Percentiles rank a stretch among this genome's conserved stretches.
These are phyloP conservation scores for Eruca vesicaria DNA, from an alignment of 441 rosid species.

Conservation along the genomic window DNA sequence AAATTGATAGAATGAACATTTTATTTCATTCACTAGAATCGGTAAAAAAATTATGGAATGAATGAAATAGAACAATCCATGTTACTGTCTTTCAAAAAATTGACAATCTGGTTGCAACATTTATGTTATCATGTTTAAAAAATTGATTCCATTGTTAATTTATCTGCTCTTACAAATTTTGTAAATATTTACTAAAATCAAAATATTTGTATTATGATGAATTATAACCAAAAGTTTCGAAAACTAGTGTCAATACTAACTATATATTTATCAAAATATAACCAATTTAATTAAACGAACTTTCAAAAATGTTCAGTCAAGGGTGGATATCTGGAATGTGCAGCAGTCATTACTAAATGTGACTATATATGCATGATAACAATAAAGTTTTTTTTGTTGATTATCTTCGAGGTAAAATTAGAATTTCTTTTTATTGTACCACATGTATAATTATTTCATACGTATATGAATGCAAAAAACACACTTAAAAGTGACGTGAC, in stretches of 20 bases:
- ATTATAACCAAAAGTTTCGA: too few relatives aligned
- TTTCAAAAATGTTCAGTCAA: background rate
- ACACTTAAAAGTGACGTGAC: background rate
- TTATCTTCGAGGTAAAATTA: too few relatives aligned
- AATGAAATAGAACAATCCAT: too few relatives aligned
- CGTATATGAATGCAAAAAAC: background rate
- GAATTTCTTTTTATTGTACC: too few relatives aligned
- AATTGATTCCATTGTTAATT: background rate
- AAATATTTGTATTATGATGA: background rate
- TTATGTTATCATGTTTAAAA: background rate
- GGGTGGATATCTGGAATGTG: background rate
- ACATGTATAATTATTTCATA: background rate
- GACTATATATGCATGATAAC: background rate
- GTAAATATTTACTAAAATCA: background rate
- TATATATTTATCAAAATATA: background rate
- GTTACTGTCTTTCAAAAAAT: too few relatives aligned
- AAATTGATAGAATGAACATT: too few relatives aligned
- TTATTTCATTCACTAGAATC: too few relatives aligned
- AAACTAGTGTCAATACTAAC: background rate
- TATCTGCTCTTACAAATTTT: background rate
- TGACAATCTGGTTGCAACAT: too few relatives aligned
- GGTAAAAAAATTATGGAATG: too few relatives aligned
- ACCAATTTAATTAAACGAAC: background rate
- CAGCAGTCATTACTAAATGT: background rate
- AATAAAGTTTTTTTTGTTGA: background rate